Evolutionary conservation across 176 grass and related monocot species (phyloP).

Genomic region (Guadua angustifolia): DNA sequence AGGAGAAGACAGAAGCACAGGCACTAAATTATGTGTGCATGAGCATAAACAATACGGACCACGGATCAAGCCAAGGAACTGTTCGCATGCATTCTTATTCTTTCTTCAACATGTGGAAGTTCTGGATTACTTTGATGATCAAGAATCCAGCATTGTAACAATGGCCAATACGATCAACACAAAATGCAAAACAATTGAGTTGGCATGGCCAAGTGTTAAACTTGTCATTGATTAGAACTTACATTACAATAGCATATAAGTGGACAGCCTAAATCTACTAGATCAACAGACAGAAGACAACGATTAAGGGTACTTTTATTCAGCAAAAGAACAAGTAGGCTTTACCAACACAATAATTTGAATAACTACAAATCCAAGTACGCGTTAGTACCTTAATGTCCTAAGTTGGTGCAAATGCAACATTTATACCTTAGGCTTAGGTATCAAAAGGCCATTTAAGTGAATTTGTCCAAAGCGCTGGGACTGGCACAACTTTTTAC

Average conservation of each 20-base stretch:
- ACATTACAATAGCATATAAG: neutral
- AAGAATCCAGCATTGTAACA: constrained; percentile 21
- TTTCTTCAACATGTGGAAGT: constrained; percentile 19
- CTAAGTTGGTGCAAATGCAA: constrained; percentile 2
- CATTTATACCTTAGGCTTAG: neutral
- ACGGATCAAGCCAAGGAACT: neutral
- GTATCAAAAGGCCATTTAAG: neutral
- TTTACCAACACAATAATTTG: constrained; percentile 18
- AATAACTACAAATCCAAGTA: constrained; percentile 22
- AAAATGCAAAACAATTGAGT: neutral
- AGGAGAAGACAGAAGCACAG: constrained; percentile 12
- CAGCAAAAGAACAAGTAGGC: neutral
- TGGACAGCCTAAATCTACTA: neutral
- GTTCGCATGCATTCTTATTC: constrained; percentile 10
- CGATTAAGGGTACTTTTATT: constrained; percentile 2
- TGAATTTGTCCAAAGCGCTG: constrained; percentile 4
- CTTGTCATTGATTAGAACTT: neutral
- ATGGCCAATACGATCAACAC: neutral
- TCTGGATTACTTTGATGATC: neutral
- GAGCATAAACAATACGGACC: neutral
- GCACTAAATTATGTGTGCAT: neutral
- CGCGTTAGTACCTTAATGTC: neutral
- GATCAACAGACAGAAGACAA: neutral
- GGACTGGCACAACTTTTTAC: constrained; percentile 3
- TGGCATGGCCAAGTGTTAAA: neutral